Evolutionary conservation across 305 asterid genomes (phyloP).

Genomic region (Galium porrigens): DNA sequence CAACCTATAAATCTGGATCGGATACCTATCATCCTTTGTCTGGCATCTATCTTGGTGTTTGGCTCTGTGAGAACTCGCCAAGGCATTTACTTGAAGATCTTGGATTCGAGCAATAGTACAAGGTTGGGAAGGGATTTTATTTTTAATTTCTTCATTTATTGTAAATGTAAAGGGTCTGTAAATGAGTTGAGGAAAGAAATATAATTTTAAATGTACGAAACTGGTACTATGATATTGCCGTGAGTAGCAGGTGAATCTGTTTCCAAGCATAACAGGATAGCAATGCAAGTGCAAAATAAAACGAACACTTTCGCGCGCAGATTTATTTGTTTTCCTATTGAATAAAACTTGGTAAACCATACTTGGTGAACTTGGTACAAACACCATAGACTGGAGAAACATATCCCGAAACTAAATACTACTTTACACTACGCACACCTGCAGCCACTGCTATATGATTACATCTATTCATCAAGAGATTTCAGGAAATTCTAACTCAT

Average conservation of each 20-base stretch:
- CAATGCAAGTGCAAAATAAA: not conserved
- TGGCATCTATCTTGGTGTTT: too few species aligned
- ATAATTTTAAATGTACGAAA: too few species aligned
- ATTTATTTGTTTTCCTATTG: not conserved
- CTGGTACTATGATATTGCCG: too few species aligned
- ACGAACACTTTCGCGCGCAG: not conserved
- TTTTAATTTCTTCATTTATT: too few species aligned
- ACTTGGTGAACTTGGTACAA: not conserved
- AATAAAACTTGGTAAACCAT: not conserved
- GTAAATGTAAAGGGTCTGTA: not conserved
- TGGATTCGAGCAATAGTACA: too few species aligned
- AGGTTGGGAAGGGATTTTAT: too few species aligned
- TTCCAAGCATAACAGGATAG: not conserved
- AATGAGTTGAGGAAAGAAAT: too few species aligned
- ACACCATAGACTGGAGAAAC: not conserved
- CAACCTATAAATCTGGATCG: not conserved
- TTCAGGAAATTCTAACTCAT: not conserved
- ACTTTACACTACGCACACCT: not conserved
- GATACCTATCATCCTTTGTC: not conserved
- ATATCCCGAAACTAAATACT: not conserved
- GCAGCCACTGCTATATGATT: not conserved
- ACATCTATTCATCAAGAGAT: not conserved
- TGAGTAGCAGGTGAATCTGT: too few species aligned
- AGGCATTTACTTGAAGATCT: not conserved
- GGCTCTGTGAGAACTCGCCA: not conserved